phyloP scores from a whole-genome alignment of 805 yeast species.

The Cyberlindnera xylosilytica region DNA sequence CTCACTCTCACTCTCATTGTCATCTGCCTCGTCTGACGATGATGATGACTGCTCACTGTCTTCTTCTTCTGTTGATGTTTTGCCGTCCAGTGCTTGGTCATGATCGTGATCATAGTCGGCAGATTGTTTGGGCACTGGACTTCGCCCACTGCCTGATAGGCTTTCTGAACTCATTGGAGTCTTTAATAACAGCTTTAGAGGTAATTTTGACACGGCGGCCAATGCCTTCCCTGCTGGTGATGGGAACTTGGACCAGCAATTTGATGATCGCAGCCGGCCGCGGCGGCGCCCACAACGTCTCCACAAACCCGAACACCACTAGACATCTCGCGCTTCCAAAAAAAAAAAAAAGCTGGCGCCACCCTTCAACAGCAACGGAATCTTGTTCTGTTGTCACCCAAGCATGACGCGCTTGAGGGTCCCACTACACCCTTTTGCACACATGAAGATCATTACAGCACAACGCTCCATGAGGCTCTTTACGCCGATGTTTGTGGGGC shows the following conservation, averaged over 20 bases:
- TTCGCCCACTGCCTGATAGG: neutral
- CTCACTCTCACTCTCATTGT: constrained; percentile 14
- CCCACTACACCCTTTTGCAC: neutral
- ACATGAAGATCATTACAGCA: neutral
- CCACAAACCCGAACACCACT: neutral
- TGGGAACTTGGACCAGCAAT: no score
- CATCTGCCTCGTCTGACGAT: constrained; percentile 2
- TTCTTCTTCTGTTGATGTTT: constrained; percentile 6
- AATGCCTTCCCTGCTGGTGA: no score
- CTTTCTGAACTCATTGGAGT: neutral
- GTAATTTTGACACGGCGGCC: neutral
- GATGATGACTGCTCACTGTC: neutral
- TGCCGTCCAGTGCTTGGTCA: constrained; percentile 8
- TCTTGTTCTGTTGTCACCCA: no score
- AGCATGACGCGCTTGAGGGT: neutral
- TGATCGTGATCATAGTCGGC: constrained; percentile 8
- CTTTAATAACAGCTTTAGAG: no score
- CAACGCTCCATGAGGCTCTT: neutral
- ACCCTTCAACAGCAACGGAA: neutral
- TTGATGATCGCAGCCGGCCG: no score
- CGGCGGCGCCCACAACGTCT: neutral
- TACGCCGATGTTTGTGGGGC: neutral
- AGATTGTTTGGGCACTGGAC: neutral
- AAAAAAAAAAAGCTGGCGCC: neutral
- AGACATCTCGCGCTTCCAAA: neutral